phyloP scores from a whole-genome alignment of 306 rosid genomes.

The Cicer cuneatum region DNA sequence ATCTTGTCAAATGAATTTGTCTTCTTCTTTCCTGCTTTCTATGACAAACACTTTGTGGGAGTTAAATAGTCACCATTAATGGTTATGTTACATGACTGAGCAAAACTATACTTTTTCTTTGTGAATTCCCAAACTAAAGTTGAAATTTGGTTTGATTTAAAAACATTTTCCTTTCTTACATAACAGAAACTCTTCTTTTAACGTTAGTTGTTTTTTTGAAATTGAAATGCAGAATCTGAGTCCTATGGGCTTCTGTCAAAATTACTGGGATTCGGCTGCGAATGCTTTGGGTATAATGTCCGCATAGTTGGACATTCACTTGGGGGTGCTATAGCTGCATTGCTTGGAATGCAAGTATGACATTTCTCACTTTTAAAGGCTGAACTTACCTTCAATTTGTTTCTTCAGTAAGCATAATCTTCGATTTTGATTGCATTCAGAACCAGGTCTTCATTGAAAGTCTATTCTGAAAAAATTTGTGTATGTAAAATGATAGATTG shows the following conservation, averaged over 20 bases:
- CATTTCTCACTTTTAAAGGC: constrained; percentile 43
- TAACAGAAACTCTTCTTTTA: constrained; percentile 17
- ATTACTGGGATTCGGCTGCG: constrained; percentile 79
- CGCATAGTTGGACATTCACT: constrained; percentile 96
- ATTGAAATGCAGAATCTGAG: constrained; percentile 67
- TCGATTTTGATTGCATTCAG: constrained; percentile 33
- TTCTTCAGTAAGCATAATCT: constrained; percentile 33
- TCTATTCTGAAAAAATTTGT: constrained; percentile 2
- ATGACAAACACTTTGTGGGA: constrained; percentile 31
- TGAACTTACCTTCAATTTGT: constrained; percentile 22
- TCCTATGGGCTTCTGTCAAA: constrained; percentile 78
- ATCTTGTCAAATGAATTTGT: constrained; percentile 10
- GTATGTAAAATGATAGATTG: not conserved
- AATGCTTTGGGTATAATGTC: constrained; percentile 79
- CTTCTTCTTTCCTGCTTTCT: constrained; percentile 36
- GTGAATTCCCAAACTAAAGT: constrained; percentile 22
- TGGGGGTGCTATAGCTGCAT: constrained; percentile 86
- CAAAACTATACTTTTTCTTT: constrained; percentile 28
- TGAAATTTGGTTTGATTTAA: constrained; percentile 30
- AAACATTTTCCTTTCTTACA: constrained; percentile 13
- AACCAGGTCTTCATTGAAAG: constrained; percentile 27
- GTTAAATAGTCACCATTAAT: constrained; percentile 24
- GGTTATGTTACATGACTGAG: constrained; percentile 6
- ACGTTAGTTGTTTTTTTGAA: constrained; percentile 37
- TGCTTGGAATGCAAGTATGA: constrained; percentile 86